Conservation (phyloP, 2,329 filamentous ascomycete species). For the Colletotrichum sp. region DNA sequence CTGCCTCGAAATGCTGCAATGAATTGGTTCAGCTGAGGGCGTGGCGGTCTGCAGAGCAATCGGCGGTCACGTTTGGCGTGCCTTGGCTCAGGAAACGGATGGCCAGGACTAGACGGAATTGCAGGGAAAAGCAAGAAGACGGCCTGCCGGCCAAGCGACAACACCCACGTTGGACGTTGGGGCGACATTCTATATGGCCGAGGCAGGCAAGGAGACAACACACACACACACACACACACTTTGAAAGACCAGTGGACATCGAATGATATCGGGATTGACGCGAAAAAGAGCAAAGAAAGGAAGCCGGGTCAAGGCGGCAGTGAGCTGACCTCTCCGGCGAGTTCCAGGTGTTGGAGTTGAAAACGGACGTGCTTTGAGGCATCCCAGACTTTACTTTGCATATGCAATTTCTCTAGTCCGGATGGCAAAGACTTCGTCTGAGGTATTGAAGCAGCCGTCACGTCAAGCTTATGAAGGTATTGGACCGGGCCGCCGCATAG, state of each 20-base stretch:
- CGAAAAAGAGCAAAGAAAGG: background rate
- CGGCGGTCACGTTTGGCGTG: background rate
- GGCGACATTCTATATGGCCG: background rate
- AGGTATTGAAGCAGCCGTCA: background rate
- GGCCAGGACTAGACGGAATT: background rate
- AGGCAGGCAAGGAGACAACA: background rate
- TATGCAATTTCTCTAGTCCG: background rate
- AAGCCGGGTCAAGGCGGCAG: background rate
- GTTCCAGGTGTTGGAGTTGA: background rate
- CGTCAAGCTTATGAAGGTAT: background rate
- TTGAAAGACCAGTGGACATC: background rate
- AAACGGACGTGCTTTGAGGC: background rate
- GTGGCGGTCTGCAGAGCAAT: constrained; percentile 16
- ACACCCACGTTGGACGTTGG: background rate
- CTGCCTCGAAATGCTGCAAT: background rate
- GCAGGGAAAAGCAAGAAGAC: background rate
- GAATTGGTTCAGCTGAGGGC: constrained; percentile 16
- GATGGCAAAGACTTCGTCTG: background rate
- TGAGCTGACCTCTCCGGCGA: background rate
- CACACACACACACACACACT: too few relatives aligned
- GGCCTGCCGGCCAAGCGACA: background rate
- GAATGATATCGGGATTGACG: background rate
- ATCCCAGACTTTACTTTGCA: background rate
- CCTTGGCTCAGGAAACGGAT: background rate
- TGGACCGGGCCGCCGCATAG: background rate